Evolutionary conservation across 768 basidiomycete genomes (phyloP), one percentile per base, ranked within the genome.

Genomic region (Kwoniella mangroviensis): DNA sequence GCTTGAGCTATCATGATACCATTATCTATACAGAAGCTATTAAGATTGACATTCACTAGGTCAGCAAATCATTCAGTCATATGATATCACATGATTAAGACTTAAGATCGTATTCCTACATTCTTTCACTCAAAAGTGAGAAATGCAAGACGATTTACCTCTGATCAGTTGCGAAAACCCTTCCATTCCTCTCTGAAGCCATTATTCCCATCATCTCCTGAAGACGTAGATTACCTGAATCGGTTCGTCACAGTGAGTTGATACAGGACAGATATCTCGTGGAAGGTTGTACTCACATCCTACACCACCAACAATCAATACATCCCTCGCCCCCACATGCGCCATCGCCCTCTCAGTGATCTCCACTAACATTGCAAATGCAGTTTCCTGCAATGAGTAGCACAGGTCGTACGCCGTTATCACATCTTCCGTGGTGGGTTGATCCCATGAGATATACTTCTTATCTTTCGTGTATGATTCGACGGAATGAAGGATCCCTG

Each of bases 1-100:
- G 97, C 97, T 79, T 99, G 97, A 2, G 97, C 96, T 65, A 99
- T 98, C 97, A 99, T 99, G 75, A 98, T 96, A 1, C 97, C 97
- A 75, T 99, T 99, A 82, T 99, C 97, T 70, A 99, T 98, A 84
- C 97, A 98, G 83, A 96, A 98, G 64, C 95, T 96, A 41, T 54
- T 3, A 58, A 4, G 2, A 26, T 26, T 4, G 4, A 26, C 26
- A 26, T 2, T 26, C 2, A 4, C 2, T 4, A 26, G 26, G 26
- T 26, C 26, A 26, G 26, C 26, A 2, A 26, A 26, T 2, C 26
- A 26, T 4, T 26, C 26, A 26, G 4, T 26, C 28, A 65, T 7
- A 42, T 34, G 28, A 9, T 54, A 54, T 10, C 4, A 21, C 10
- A 62, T 26, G 28, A 15, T 42, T 21, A 12, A 6, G 40, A 5